phyloP scores from a whole-genome alignment of 352 stramenopile genomes.

The Phytophthora lateralis region DNA sequence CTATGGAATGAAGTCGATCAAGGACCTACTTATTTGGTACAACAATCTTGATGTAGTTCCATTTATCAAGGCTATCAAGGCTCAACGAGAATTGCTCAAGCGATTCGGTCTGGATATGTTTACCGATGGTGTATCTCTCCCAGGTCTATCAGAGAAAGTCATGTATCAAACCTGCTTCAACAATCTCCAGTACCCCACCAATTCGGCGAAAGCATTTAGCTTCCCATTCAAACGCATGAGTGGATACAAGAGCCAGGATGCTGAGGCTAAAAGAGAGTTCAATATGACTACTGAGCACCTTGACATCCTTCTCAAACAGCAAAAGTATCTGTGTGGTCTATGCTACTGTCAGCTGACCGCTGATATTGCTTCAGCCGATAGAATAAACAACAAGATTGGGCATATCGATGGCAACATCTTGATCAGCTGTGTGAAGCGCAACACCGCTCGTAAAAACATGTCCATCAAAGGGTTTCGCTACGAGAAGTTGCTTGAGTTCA shows the following conservation, averaged over 20 bases:
- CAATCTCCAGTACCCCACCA: slow-evolving; percentile 9
- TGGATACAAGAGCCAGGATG: slow-evolving; percentile 32
- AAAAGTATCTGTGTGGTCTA: slow-evolving; percentile 26
- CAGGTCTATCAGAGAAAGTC: slow-evolving; percentile 24
- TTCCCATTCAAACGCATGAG: too few species aligned
- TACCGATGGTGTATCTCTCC: slow-evolving; percentile 21
- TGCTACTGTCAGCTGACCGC: slow-evolving; percentile 22
- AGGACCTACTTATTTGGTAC: slow-evolving; percentile 22
- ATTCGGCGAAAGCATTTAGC: too few species aligned
- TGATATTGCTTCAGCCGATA: slow-evolving; percentile 31
- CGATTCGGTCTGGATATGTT: slow-evolving; percentile 31
- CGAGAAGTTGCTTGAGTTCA: slow-evolving; percentile 31
- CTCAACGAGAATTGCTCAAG: slow-evolving; percentile 22
- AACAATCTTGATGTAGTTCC: slow-evolving; percentile 42
- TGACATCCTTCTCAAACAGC: slow-evolving; percentile 17
- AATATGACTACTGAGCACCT: slow-evolving; percentile 24
- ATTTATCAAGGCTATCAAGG: not conserved
- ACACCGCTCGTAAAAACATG: slow-evolving; percentile 37
- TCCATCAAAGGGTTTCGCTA: slow-evolving; percentile 16
- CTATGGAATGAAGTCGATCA: slow-evolving; percentile 41
- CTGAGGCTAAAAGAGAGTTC: slow-evolving; percentile 19
- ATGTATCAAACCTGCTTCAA: slow-evolving; percentile 35
- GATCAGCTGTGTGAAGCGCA: slow-evolving; percentile 31
- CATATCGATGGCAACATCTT: slow-evolving; percentile 18
- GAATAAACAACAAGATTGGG: slow-evolving; percentile 4